Base-by-base conservation (phyloP, 192 early-diverging fungal genomes). In the Mortierella claussenii region DNA sequence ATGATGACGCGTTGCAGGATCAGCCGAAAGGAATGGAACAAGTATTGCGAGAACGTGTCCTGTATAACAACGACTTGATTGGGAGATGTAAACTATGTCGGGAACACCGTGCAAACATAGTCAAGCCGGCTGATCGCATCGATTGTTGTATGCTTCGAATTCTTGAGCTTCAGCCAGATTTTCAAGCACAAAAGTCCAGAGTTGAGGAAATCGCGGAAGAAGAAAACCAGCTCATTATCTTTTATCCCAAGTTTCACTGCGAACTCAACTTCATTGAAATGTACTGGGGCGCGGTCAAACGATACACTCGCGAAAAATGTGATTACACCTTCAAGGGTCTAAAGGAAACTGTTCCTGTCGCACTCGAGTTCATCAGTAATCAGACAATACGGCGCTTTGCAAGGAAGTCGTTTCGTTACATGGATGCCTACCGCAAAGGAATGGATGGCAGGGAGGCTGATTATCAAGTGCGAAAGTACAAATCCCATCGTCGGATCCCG, bases 191-290 rank as follows among this genome's bases (percentile, higher is more conserved):
- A 55, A 60, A 27, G 36, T 30, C 33, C 7, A 45, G 21, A 15
- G 9, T 67, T n/a, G 53, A 46, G 33, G 50, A 76, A 40, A 53
- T 65, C 20, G 65, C 50, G 20, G 51, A 60, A 51, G 34, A 58
- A 40, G 42, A 31, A 53, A 44, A 59, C 20, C 44, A 78, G 43
- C 42, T n/a, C 21, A 52, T 78, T 50, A 49, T 54, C 43, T 50
- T 76, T 67, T 73, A 55, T 34, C 73, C 46, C 46, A 76, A 76
- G 42, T 76, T 76, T 60, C 62, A 76, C 24, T 76, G 62, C 36
- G 56, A 66, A 21, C 49, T 76, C 24, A 76, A 76, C 32, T 76
- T 66, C 53, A 67, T 78, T 42, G 46, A 78, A 49, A 60, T 60
- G 49, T 78, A 67, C 50, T 78, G 50, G 64, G 65, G 65, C 17